Base-by-base conservation (phyloP, 2,329 filamentous ascomycete species). In the Xylaria digitata region DNA sequence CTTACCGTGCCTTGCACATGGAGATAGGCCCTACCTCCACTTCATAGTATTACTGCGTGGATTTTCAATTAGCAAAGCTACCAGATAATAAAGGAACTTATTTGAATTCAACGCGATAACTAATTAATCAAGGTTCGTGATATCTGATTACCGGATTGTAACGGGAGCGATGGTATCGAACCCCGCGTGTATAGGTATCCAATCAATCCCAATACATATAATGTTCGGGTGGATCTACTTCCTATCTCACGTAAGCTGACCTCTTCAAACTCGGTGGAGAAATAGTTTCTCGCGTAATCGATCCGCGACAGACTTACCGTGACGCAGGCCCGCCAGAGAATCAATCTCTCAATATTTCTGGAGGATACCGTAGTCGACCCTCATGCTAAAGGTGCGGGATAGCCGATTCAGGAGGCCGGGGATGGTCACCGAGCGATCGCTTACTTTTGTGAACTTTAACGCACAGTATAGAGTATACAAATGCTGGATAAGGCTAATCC, bases 201-300 rank as follows among this genome's bases (percentile, higher is more conserved):
- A 9, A 2, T 8, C 7, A 4, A 6, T 13, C 34, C 34, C 34
- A 37, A 37, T 17, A 15, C 23, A 26, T 21, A n/a, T n/a, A n/a
- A n/a, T n/a, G n/a, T n/a, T n/a, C n/a, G n/a, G n/a, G n/a, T n/a
- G n/a, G n/a, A n/a, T n/a, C n/a, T n/a, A n/a, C n/a, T n/a, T n/a
- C n/a, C n/a, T n/a, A n/a, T n/a, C n/a, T 56, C 32, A 56, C 6
- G 2, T 65, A 75, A 73, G 23, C 74, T 8, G 23, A 56, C 53
- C 34, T 56, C 53, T n/a, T 43, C 53, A 45, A 45, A 19, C 19
- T 56, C 53, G 5, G 19, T 45, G 19, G 53, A 56, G 32, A 56
- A 56, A 30, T 56, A 11, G 26, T n/a, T n/a, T n/a, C n/a, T n/a
- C n/a, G n/a, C n/a, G 17, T 56, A 43, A 6, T 45, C 23, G 7